Evolutionary conservation across 495 filamentous ascomycete species (phyloP).

Genomic region (Thozetella sp.): DNA sequence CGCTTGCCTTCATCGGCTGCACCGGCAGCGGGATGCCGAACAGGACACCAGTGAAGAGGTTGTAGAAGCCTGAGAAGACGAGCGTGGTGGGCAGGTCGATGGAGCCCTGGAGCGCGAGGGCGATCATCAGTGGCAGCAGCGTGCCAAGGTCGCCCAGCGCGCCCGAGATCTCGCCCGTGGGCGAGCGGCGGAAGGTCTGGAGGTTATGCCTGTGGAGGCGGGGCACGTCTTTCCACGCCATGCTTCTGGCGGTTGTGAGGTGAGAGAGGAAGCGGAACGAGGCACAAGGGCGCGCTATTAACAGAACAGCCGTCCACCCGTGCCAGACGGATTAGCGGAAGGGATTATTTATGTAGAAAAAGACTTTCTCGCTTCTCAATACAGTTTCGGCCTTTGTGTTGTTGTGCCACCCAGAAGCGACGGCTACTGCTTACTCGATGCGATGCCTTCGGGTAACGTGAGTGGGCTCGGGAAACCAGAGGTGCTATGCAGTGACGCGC

Average conservation of each 20-base stretch:
- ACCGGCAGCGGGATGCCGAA: conserved; percentile 90
- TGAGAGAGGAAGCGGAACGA: background rate
- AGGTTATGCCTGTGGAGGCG: conserved; percentile 45
- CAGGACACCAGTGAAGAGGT: conserved; percentile 75
- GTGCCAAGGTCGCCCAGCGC: conserved; percentile 91
- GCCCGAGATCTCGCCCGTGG: conserved; percentile 84
- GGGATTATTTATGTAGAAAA: no score
- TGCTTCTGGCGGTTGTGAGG: background rate
- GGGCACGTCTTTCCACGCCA: conserved; percentile 14
- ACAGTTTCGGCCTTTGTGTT: no score
- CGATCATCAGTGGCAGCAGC: conserved; percentile 84
- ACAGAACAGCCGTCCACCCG: background rate
- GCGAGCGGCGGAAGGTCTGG: conserved; percentile 42
- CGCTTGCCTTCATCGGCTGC: conserved; percentile 73
- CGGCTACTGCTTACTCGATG: no score
- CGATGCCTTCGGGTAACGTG: no score
- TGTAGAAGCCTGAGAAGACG: conserved; percentile 84
- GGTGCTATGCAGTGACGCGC: background rate
- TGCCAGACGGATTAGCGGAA: background rate
- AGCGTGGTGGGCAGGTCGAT: conserved; percentile 84
- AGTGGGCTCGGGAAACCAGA: no score
- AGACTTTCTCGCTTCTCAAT: no score
- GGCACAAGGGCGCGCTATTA: background rate
- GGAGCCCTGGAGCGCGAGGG: conserved; percentile 70
- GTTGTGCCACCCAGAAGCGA: no score